Evolutionary conservation across 163 green algal genomes (phyloP).

Genomic region (Prototheca cutis): DNA sequence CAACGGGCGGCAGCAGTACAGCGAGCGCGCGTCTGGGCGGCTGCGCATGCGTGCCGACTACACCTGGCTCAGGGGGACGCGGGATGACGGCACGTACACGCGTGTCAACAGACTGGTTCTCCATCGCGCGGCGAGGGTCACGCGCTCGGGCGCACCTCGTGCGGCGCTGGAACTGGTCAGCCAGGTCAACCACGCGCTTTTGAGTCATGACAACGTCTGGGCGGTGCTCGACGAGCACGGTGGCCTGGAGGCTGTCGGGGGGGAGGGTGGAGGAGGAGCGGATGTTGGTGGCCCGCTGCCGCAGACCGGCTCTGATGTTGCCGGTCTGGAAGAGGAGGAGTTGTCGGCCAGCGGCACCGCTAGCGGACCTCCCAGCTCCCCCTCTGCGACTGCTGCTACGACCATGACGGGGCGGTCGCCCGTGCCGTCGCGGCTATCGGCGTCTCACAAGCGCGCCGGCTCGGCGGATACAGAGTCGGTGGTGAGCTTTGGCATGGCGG

Average conservation of each 20-base stretch:
- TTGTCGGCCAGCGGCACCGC: no score
- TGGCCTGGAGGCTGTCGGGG: background rate
- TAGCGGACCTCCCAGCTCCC: no score
- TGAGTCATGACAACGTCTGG: slow-evolving; percentile 24
- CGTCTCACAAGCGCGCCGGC: no score
- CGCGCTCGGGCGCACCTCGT: background rate
- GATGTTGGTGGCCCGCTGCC: background rate
- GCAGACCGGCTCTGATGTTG: no score
- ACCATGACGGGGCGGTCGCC: no score
- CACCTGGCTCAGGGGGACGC: slow-evolving; percentile 13
- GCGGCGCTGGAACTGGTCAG: slow-evolving; percentile 10
- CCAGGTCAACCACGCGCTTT: slow-evolving; percentile 20
- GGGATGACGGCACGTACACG: slow-evolving; percentile 18
- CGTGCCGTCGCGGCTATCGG: no score
- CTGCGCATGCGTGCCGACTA: slow-evolving; percentile 7
- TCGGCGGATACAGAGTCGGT: no score
- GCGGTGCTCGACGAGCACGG: background rate
- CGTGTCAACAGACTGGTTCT: slow-evolving; percentile 11
- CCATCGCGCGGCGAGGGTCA: slow-evolving; percentile 1
- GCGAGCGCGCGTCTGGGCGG: no score
- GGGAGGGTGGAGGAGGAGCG: background rate
- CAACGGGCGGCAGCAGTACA: no score
- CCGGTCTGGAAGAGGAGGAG: no score
- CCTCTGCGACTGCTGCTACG: no score
- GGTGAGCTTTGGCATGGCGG: background rate